phyloP scores from a whole-genome alignment of 768 basidiomycete genomes.

The Atractiella rhizophila region DNA sequence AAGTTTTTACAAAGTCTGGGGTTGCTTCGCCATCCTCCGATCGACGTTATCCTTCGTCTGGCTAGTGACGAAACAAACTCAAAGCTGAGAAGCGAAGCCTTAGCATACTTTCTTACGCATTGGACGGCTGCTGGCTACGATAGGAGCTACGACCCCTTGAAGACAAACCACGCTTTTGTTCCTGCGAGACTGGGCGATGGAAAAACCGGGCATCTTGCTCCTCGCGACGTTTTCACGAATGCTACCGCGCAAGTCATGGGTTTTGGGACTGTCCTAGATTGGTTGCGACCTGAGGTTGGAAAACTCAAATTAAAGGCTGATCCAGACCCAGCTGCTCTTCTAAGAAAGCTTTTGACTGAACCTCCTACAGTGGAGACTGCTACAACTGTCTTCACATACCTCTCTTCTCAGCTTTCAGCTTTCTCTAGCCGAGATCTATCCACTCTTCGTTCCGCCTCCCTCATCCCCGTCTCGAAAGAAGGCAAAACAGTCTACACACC shows the following conservation, averaged over 20 bases:
- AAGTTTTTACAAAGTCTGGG: conserved; percentile 46
- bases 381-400: conserved; percentile 13
- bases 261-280: conserved; percentile 33
- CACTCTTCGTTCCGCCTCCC: background rate
- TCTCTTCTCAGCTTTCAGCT: conserved; percentile 8
- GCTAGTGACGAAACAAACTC: conserved; percentile 33
- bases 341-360: conserved; percentile 3
- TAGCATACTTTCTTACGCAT: conserved; percentile 64
- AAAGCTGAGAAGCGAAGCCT: conserved; percentile 33
- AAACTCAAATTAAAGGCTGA: conserved; percentile 12
- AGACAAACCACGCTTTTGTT: conserved; percentile 42
- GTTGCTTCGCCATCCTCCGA: conserved; percentile 34
- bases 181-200: conserved; percentile 38
- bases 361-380: conserved; percentile 8
- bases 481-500: background rate
- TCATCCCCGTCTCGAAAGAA: conserved; percentile 5
- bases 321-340: conserved; percentile 8
- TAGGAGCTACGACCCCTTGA: conserved; percentile 21
- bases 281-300: conserved; percentile 7
- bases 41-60: conserved; percentile 39
- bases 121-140: conserved; percentile 29
- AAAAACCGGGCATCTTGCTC: conserved; percentile 27
- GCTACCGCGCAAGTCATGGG: conserved; percentile 47
- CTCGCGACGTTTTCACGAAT: conserved; percentile 39
- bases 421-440: conserved; percentile 7